A percentile compares a stretch with the other conserved stretches of the same genome.
These are phyloP conservation scores for Trametes elegans DNA, from an alignment of 768 basidiomycete species.

Conservation along the genomic window DNA sequence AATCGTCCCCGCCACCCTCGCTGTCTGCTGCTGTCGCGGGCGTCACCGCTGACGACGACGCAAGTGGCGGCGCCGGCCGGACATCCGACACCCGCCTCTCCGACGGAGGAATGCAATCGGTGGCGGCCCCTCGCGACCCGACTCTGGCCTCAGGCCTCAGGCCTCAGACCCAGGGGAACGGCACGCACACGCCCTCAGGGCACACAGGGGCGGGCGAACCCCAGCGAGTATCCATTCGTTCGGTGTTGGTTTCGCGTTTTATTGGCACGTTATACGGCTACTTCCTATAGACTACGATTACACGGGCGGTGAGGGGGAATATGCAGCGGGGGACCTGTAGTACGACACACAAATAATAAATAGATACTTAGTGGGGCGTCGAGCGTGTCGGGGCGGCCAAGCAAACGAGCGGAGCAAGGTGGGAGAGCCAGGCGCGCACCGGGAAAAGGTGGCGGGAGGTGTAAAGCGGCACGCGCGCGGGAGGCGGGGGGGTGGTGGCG, in stretches of 20 bases:
- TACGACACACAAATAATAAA: constrained; percentile 24
- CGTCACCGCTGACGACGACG: not conserved
- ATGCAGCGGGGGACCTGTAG: constrained; percentile 22
- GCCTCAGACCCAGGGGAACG: not conserved
- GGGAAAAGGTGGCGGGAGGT: not conserved
- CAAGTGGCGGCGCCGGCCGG: constrained; percentile 1
- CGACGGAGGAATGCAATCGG: too few relatives aligned
- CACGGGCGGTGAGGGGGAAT: constrained; percentile 15
- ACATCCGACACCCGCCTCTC: not conserved
- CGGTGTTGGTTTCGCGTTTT: constrained; percentile 11
- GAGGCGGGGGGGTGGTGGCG: not conserved
- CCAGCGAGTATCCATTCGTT: too few relatives aligned
- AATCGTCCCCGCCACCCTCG: too few relatives aligned
- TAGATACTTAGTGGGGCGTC: constrained; percentile 18
- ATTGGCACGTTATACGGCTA: constrained; percentile 21
- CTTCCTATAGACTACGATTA: constrained; percentile 28
- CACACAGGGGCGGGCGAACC: not conserved
- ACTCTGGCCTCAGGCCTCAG: too few relatives aligned
- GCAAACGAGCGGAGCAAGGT: constrained; percentile 10
- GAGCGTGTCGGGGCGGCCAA: constrained; percentile 15
- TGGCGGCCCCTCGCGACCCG: too few relatives aligned
- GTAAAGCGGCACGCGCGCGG: not conserved
- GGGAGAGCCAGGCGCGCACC: too few relatives aligned
- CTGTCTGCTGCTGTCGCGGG: not conserved
- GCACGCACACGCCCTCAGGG: too few relatives aligned